phyloP scores from a whole-genome alignment of 768 basidiomycete genomes.

The Lactifluus piperatus region DNA sequence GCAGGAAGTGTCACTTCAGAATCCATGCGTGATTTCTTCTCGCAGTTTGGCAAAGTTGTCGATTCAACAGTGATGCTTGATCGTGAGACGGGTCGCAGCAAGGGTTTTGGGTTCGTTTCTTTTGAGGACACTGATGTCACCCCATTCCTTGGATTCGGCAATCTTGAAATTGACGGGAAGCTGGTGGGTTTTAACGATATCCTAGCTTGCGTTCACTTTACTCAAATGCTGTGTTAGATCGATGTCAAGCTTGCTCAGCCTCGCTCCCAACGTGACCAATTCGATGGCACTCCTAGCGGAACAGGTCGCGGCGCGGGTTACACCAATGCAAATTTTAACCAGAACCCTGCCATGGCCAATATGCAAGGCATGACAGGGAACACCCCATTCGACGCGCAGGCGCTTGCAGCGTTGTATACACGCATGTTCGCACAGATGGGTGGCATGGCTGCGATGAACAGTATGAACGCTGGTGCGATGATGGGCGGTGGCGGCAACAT shows the following conservation, averaged over 20 bases:
- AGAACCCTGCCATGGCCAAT: constrained; percentile 23
- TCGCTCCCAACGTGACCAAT: constrained; percentile 61
- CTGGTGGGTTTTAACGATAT: constrained; percentile 43
- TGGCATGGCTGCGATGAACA: constrained; percentile 44
- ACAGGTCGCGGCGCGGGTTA: constrained; percentile 16
- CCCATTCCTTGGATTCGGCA: constrained; percentile 75
- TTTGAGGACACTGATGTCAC: constrained; percentile 85
- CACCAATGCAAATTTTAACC: constrained; percentile 38
- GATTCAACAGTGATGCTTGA: constrained; percentile 99
- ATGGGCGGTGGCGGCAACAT: constrained; percentile 28
- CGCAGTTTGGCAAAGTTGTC: constrained; percentile 87
- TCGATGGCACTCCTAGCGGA: constrained; percentile 13
- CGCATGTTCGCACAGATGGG: constrained; percentile 74
- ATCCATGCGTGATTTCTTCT: constrained; percentile 85
- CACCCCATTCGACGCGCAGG: constrained; percentile 81
- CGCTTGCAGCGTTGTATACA: constrained; percentile 86
- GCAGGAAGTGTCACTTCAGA: constrained; percentile 87
- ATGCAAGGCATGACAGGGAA: constrained; percentile 15
- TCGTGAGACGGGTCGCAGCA: constrained; percentile 83
- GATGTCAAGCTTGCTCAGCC: constrained; percentile 95
- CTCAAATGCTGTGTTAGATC: constrained; percentile 44
- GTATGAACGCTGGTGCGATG: constrained; percentile 21
- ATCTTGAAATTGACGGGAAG: constrained; percentile 88
- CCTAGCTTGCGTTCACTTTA: not conserved
- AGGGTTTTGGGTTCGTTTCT: constrained; percentile 96